Evolutionary conservation across 345 rosid species (phyloP), one percentile per base, ranked within the genome.

Genomic region (Arabidopsis thaliana): DNA sequence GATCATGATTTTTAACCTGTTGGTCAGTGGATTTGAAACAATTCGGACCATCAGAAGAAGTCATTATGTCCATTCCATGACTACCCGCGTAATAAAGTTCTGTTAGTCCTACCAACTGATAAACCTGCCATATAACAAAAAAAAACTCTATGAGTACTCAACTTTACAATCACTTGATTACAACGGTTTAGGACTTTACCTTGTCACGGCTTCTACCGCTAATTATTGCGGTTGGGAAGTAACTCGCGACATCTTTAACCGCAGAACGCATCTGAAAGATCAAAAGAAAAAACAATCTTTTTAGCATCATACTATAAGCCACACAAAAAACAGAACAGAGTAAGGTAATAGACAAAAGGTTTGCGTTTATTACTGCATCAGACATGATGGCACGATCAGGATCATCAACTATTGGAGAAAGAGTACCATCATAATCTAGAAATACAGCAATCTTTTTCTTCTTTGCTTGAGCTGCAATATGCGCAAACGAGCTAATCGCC

Each of bases 1-100:
- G 1, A 6, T 73, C 1, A 13, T 33, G 14, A 13, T 1, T 34
- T 36, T 30, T 59, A 48, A 95, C 99, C 86, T 82, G 81, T 57
- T 83, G 83, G 87, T 87, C 84, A 79, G 91, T 83, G 4, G 91
- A 87, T 84, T 83, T 75, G 72, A 76, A 82, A 82, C 77, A 65
- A 38, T 78, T 73, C 0, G 80, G 84, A 61, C 73, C 86, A 73
- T 71, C 73, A 74, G 59, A 63, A 65, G 93, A 81, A 45, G 91
- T 88, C 87, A 86, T 84, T 30, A 95, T 92, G 87, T 95, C 99
- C 99, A 95, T 95, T 74, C 98, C 99, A 80, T 95, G 99, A 78
- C 99, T 90, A 82, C 99, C 99, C 40, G 98, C 99, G 69, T 95
- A 95, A 68, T 84, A 85, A 30, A 92, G 93, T 82, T 95, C 97